Evolutionary conservation across 805 yeast species (phyloP), one percentile per base, ranked within the genome.

Genomic region (Ogataea pini): DNA sequence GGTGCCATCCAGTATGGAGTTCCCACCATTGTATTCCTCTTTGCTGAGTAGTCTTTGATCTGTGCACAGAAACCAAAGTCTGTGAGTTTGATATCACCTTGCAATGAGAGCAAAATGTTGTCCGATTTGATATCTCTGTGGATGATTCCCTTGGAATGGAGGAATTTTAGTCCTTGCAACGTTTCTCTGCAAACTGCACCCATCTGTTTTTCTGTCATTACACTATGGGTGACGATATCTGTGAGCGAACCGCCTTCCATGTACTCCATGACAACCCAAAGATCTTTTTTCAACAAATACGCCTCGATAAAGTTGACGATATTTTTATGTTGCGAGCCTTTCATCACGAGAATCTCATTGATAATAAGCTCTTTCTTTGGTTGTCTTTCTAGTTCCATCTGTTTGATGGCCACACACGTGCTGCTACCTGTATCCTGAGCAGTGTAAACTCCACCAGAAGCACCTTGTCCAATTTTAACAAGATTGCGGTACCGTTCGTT

Each of bases 221-320:
- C 78, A 63, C 82, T 81, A 64, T 91, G 91, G 0, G 96, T 89
- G 14, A 94, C 96, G 28, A 94, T 92, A 69, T 94, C 99, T 0
- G 99, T 92, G 57, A 94, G 74, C 0, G 96, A 85, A 2, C 99
- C 99, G 52, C 99, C 99, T 67, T 94, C 97, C 99, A 94, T 94
- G 64, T 89, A 94, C 69, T 94, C 99, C 99, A 94, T 94, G 17
- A 94, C 83, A 8, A 94, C 98, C 99, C 99, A 94, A 47, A 94
- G 73, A 57, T 86, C 90, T 38, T 87, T 88, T 50, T 80, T 82
- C 48, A 87, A 70, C 45, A 87, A 65, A 65, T 83, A 94, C 0
- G 96, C 83, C 62, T 92, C 96, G 51, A 92, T 82, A 64, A 89
- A 94, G 67, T 94, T 94, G 49, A 94, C 99, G 68, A 94, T 94